A percentile compares a stretch with the other conserved stretches of the same genome.
Conservation (phyloP, 2,329 filamentous ascomycete genomes). For the Alternaria panax region DNA sequence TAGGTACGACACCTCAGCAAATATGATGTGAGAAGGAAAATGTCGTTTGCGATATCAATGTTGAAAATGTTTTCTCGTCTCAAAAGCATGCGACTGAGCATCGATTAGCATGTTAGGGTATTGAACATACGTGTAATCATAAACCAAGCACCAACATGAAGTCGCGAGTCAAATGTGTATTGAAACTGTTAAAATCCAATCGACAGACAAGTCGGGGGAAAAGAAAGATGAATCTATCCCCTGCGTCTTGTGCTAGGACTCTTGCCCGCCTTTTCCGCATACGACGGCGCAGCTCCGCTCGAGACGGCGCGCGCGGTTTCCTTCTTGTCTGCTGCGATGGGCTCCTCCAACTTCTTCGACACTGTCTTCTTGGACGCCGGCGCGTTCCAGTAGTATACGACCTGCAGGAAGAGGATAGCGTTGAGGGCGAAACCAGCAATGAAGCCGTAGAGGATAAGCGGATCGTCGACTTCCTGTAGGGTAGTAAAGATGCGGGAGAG, state of each 20-base stretch:
- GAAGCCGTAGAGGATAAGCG: slow-evolving; percentile 94
- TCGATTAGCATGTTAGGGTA: slow-evolving; percentile 1
- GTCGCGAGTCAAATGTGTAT: neutral
- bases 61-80: neutral
- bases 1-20: slow-evolving; percentile 39
- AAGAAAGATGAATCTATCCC: slow-evolving; percentile 49
- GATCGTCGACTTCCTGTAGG: slow-evolving; percentile 95
- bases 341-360: slow-evolving; percentile 51
- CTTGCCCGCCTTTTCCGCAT: slow-evolving; percentile 53
- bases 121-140: slow-evolving; percentile 1
- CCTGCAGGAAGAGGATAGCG: slow-evolving; percentile 82
- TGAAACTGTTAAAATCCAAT: neutral
- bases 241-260: slow-evolving; percentile 64
- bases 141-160: neutral
- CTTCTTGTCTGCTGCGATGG: slow-evolving; percentile 44
- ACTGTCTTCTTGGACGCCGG: slow-evolving; percentile 39
- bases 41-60: neutral
- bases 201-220: neutral
- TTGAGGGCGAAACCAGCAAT: slow-evolving; percentile 92
- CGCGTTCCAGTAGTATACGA: slow-evolving; percentile 95
- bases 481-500: slow-evolving; percentile 97
- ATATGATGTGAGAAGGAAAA: slow-evolving; percentile 21
- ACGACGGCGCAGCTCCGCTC: slow-evolving; percentile 42
- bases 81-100: neutral
- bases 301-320: slow-evolving; percentile 44